Evolutionary conservation across 495 filamentous ascomycete genomes (phyloP).

Genomic region (Penicillium lividum): DNA sequence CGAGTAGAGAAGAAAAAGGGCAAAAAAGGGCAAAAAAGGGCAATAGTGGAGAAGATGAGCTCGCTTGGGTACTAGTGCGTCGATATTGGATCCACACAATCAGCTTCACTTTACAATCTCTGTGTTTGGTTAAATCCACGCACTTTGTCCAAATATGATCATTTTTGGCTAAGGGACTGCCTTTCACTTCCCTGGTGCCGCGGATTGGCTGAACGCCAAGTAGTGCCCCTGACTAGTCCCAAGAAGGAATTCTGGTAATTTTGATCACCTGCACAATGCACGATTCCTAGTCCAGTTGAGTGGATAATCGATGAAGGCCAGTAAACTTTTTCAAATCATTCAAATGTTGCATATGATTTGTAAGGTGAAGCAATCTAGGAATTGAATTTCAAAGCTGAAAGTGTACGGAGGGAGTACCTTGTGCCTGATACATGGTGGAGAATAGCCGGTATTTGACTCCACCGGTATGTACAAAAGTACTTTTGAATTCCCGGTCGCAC

Average conservation of each 20-base stretch:
- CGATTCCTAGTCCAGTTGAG: no score
- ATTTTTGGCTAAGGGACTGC: neutral
- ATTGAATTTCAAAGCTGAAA: no score
- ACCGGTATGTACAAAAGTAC: neutral
- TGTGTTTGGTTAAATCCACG: neutral
- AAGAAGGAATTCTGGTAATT: slow-evolving; percentile 1
- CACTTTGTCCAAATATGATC: neutral
- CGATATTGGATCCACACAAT: slow-evolving; percentile 1
- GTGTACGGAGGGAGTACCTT: no score
- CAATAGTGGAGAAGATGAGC: neutral
- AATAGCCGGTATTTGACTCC: no score
- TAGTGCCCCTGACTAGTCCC: no score
- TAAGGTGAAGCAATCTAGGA: neutral
- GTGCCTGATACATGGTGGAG: neutral
- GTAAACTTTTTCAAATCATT: neutral
- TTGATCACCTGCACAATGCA: neutral
- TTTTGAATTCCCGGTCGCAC: neutral
- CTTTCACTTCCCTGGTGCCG: slow-evolving; percentile 14
- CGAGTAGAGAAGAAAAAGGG: neutral
- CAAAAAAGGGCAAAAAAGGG: neutral
- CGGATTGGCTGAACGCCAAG: neutral
- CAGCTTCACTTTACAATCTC: neutral
- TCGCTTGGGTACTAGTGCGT: slow-evolving; percentile 11
- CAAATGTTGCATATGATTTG: neutral
- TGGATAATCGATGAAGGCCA: no score